A percentile compares a stretch with the other conserved stretches of the same genome.
These are phyloP conservation scores for Ehretia macrophylla DNA, from an alignment of 257 asterid genomes.

Conservation along the genomic window DNA sequence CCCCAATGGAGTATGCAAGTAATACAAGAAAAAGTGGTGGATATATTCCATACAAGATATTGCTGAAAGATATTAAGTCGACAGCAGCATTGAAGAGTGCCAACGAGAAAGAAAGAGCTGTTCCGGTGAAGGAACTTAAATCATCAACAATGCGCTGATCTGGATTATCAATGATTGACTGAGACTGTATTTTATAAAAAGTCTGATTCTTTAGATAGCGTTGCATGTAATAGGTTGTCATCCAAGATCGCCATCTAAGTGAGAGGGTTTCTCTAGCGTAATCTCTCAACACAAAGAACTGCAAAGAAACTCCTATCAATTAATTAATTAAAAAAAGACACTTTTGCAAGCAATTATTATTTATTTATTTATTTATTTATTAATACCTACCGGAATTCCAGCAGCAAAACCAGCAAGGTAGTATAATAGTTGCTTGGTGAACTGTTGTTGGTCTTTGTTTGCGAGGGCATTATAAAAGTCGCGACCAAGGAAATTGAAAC, in stretches of 20 bases:
- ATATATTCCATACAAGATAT: conserved; percentile 76
- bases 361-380: too few species aligned
- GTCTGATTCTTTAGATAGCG: conserved; percentile 79
- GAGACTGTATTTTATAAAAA: conserved; percentile 81
- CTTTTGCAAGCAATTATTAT: too few species aligned
- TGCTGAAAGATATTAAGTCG: conserved; percentile 93
- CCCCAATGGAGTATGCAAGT: conserved; percentile 77
- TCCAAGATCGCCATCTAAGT: conserved; percentile 95
- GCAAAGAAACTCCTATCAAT: conserved; percentile 16
- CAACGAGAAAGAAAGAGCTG: conserved; percentile 84
- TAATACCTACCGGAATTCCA: conserved; percentile 99
- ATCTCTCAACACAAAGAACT: conserved; percentile 90
- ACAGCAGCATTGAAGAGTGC: conserved; percentile 75
- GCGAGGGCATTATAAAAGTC: conserved; percentile 93
- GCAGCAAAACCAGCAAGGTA: conserved; percentile 74
- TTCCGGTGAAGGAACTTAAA: conserved; percentile 85
- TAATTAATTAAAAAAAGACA: background rate
- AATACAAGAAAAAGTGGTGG: conserved; percentile 87
- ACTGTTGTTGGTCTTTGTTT: conserved; percentile 90
- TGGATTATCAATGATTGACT: conserved; percentile 82
- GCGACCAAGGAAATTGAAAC: conserved; percentile 86
- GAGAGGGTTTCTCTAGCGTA: conserved; percentile 90
- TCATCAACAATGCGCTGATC: conserved; percentile 96
- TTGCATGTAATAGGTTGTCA: conserved; percentile 81
- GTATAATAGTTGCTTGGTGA: conserved; percentile 66